A percentile compares a stretch with the other conserved stretches of the same genome.
Conservation (phyloP, 441 rosid genomes). For the Jatropha podagrica region DNA sequence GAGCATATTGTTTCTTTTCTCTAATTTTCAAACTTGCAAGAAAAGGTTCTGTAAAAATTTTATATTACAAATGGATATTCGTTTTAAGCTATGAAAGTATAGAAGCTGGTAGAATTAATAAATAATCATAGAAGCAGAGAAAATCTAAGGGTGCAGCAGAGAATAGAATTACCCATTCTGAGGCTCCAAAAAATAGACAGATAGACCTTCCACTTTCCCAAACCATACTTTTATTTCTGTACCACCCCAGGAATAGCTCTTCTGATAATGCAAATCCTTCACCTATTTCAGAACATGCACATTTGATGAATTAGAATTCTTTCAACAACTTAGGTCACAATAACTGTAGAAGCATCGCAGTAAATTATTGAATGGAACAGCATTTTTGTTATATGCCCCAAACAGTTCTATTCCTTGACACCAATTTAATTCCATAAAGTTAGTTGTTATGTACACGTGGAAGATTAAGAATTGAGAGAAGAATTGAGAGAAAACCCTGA, state of each 20-base stretch:
- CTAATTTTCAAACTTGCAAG: background rate
- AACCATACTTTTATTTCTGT: constrained; percentile 92
- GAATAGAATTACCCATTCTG: constrained; percentile 68
- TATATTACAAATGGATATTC: background rate
- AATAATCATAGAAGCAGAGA: background rate
- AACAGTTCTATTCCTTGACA: background rate
- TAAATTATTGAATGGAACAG: background rate
- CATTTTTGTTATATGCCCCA: background rate
- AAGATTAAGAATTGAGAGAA: background rate
- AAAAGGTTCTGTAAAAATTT: background rate
- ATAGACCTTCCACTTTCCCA: constrained; percentile 91
- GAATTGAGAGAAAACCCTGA: background rate
- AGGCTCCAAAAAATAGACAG: constrained; percentile 93
- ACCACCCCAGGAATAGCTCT: constrained; percentile 83
- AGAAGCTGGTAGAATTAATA: background rate
- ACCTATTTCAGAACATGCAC: constrained; percentile 48
- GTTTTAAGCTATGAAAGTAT: background rate
- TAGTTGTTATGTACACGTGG: background rate
- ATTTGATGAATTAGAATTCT: constrained; percentile 11
- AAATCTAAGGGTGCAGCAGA: constrained; percentile 17
- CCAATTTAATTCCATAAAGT: background rate
- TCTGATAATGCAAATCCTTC: constrained; percentile 62
- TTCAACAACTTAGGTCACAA: background rate
- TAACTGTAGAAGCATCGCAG: background rate
- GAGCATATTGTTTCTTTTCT: background rate